A percentile compares a stretch with the other conserved stretches of the same genome.
Evolutionary conservation across 202 grass and related monocot genomes (phyloP).

Genomic region (Panicum hallii): DNA sequence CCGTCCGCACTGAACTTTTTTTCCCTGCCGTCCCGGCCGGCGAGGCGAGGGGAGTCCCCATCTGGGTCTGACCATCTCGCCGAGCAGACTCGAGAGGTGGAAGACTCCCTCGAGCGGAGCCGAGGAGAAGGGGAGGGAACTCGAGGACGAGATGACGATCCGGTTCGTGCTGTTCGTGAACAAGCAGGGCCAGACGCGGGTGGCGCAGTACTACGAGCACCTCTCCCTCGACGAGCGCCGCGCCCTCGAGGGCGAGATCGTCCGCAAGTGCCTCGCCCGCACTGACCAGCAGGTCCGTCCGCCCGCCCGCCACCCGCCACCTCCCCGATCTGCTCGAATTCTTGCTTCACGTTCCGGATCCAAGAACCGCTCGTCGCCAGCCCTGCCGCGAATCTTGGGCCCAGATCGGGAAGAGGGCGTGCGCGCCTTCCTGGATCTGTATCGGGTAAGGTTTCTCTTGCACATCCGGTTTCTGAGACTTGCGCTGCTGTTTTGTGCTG

Average conservation of each 20-base stretch:
- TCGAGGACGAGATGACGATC: slow-evolving; percentile 66
- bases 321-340: background rate
- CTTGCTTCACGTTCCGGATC: slow-evolving; percentile 10
- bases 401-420: background rate
- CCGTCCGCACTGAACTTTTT: no score
- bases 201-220: slow-evolving; percentile 99
- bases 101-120: background rate
- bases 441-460: background rate
- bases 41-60: no score
- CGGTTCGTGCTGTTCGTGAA: slow-evolving; percentile 95
- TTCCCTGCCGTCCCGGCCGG: no score
- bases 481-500: background rate
- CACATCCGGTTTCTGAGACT: background rate
- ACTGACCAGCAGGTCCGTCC: slow-evolving; percentile 78
- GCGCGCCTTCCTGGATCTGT: slow-evolving; percentile 34
- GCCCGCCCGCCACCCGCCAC: background rate
- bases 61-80: no score
- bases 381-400: background rate
- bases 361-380: background rate
- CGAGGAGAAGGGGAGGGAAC: background rate
- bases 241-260: slow-evolving; percentile 98
- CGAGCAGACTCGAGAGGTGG: background rate
- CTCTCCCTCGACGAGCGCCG: slow-evolving; percentile 93
- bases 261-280: slow-evolving; percentile 98
- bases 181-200: slow-evolving; percentile 96